These are phyloP conservation scores for Ceratobasidium sp. DNA, from an alignment of 1,284 basidiomycete species.

Conservation along the genomic window DNA sequence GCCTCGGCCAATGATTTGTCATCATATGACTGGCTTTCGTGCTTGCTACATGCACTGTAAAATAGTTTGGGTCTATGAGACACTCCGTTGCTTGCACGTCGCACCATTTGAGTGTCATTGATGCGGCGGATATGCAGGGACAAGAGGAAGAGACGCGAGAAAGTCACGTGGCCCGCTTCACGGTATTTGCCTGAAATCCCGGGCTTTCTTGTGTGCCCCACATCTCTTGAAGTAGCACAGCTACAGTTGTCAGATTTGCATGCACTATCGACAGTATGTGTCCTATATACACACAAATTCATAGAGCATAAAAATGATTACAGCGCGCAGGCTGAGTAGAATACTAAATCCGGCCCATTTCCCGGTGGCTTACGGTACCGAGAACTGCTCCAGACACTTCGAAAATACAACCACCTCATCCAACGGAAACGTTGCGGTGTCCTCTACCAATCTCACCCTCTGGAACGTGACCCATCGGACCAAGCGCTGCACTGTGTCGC, in stretches of 20 bases:
- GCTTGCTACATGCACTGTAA: background rate
- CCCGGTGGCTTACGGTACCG: background rate
- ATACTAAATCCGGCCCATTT: too few relatives aligned
- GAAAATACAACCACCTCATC: constrained; percentile 12
- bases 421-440: background rate
- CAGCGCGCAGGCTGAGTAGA: too few relatives aligned
- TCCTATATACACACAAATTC: too few relatives aligned
- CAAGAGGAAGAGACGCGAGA: background rate
- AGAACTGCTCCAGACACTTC: background rate
- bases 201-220: background rate
- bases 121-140: too few relatives aligned
- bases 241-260: too few relatives aligned
- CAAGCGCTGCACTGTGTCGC: background rate
- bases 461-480: background rate
- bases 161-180: constrained; percentile 16
- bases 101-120: background rate
- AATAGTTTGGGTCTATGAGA: background rate
- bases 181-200: background rate
- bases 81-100: background rate
- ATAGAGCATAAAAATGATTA: too few relatives aligned
- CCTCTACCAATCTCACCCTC: background rate
- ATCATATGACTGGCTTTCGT: background rate
- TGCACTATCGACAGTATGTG: too few relatives aligned
- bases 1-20: background rate
- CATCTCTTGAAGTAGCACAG: too few relatives aligned